Conservation (phyloP, 768 basidiomycete species). For the Mycena galericulata region DNA sequence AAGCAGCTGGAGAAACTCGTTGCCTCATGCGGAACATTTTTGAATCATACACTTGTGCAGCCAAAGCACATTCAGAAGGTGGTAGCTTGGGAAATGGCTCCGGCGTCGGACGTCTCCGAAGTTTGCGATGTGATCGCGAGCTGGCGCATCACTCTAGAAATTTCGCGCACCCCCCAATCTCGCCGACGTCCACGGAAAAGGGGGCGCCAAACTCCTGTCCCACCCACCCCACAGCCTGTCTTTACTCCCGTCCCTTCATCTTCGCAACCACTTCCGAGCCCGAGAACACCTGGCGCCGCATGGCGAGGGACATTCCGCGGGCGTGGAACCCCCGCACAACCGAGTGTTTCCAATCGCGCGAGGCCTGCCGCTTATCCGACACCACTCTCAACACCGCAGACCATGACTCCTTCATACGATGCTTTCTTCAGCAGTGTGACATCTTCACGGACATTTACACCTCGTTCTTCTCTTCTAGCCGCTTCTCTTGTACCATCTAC, state of each 20-base stretch:
- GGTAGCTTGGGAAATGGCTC: conserved; percentile 1
- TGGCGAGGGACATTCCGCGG: not conserved
- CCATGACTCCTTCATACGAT: conserved; percentile 7
- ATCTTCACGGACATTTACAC: not conserved
- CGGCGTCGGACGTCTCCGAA: too few species aligned
- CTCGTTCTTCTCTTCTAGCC: not conserved
- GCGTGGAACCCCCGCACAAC: not conserved
- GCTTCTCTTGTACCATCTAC: not conserved
- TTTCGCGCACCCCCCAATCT: conserved; percentile 3
- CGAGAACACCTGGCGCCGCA: not conserved
- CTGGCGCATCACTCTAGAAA: conserved; percentile 19
- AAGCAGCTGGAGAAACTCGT: conserved; percentile 12
- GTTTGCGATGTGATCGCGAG: conserved; percentile 2
- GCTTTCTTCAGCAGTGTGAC: not conserved
- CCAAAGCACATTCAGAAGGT: conserved; percentile 3
- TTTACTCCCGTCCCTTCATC: not conserved
- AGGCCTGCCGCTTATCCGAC: not conserved
- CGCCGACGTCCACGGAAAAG: not conserved
- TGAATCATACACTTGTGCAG: not conserved
- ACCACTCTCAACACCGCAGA: not conserved
- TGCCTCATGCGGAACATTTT: not conserved
- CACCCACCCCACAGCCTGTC: not conserved
- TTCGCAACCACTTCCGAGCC: not conserved
- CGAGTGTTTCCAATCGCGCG: not conserved
- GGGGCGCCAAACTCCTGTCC: not conserved